Evolutionary conservation across 768 basidiomycete species (phyloP).

Genomic region (Dioszegia crocea): DNA sequence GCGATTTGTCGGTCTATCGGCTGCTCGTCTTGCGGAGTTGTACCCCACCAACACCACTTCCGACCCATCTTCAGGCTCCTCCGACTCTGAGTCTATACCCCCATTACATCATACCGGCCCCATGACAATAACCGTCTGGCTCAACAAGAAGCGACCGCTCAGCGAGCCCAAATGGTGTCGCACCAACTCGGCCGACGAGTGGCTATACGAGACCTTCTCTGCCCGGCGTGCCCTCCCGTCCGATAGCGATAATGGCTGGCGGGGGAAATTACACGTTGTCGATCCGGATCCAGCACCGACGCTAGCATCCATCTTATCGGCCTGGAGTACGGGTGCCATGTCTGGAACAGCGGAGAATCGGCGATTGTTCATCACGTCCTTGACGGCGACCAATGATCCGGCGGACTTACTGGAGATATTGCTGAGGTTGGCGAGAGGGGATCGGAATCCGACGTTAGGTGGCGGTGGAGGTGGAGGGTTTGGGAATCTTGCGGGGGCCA

Average conservation of each 20-base stretch:
- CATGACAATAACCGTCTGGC: slow-evolving; percentile 52
- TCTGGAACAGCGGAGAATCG: slow-evolving; percentile 71
- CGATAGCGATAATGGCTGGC: slow-evolving; percentile 59
- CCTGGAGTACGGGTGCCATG: slow-evolving; percentile 81
- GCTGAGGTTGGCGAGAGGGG: slow-evolving; percentile 83
- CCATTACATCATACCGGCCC: slow-evolving; percentile 55
- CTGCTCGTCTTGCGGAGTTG: slow-evolving; percentile 39
- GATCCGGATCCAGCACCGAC: slow-evolving; percentile 96
- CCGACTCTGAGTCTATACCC: slow-evolving; percentile 58
- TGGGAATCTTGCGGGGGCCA: neutral
- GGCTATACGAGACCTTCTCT: slow-evolving; percentile 54
- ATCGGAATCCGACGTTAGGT: slow-evolving; percentile 53
- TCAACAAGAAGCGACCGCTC: slow-evolving; percentile 81
- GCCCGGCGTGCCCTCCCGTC: slow-evolving; percentile 7
- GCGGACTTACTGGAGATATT: slow-evolving; percentile 91
- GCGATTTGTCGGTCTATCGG: slow-evolving; percentile 39
- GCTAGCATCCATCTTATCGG: slow-evolving; percentile 81
- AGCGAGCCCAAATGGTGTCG: slow-evolving; percentile 97
- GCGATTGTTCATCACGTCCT: slow-evolving; percentile 80
- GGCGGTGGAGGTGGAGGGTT: neutral
- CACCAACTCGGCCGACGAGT: slow-evolving; percentile 88
- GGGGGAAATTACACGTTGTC: slow-evolving; percentile 81
- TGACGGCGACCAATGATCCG: slow-evolving; percentile 63
- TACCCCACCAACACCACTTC: slow-evolving; percentile 3
- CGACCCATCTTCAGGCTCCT: slow-evolving; percentile 6